Evolutionary conservation across 495 filamentous ascomycete genomes (phyloP).

Genomic region (Evernia prunastri): DNA sequence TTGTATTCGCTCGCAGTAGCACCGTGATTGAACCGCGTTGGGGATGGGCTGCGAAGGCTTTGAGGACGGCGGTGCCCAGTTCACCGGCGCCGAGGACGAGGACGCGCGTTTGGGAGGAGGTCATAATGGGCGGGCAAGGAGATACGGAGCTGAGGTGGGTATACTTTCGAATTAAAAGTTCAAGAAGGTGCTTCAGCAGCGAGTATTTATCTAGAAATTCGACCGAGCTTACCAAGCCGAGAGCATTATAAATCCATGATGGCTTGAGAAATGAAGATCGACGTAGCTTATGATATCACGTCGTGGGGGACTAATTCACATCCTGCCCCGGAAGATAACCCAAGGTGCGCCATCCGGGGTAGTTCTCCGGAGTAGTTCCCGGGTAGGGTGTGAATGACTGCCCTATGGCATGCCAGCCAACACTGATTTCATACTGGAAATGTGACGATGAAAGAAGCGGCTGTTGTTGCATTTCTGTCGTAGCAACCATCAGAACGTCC

Average conservation of each 20-base stretch:
- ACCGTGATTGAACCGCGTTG: conserved; percentile 35
- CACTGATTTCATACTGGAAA: too few species aligned
- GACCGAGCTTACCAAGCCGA: neutral
- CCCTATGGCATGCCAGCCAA: too few species aligned
- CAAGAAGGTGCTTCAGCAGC: neutral
- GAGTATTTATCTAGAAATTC: neutral
- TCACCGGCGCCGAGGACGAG: conserved; percentile 58
- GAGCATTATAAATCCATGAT: neutral
- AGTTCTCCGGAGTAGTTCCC: too few species aligned
- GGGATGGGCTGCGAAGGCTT: conserved; percentile 40
- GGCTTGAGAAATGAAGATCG: neutral
- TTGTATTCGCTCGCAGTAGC: conserved; percentile 43
- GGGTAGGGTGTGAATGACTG: too few species aligned
- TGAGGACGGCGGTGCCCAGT: conserved; percentile 50
- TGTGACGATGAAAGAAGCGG: neutral
- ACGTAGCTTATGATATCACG: too few species aligned
- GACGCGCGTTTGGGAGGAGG: conserved; percentile 28
- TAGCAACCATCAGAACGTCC: too few species aligned
- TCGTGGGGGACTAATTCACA: too few species aligned
- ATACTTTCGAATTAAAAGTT: neutral
- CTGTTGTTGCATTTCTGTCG: too few species aligned
- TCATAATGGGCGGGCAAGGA: neutral
- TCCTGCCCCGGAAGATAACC: too few species aligned
- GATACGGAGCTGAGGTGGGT: neutral
- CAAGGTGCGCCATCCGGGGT: too few species aligned